These are phyloP conservation scores for Chrysosporium queenslandicum DNA, from an alignment of 2,329 filamentous ascomycete species.

Conservation along the genomic window DNA sequence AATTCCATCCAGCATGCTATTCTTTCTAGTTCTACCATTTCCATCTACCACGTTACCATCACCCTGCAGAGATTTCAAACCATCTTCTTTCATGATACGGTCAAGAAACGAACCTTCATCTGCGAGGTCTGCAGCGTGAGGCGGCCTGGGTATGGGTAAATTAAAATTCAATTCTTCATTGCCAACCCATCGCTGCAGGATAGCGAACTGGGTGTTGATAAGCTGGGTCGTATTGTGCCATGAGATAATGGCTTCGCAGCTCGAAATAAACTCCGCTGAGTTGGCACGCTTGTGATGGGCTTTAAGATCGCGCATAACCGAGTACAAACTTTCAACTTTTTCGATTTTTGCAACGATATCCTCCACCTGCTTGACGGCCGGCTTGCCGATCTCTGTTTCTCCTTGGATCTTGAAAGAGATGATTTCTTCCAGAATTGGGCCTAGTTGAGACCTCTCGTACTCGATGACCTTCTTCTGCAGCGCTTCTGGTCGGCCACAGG, in stretches of 20 bases:
- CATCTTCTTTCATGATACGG: constrained; percentile 88
- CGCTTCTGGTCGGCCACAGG: constrained; percentile 71
- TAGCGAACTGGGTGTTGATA: constrained; percentile 87
- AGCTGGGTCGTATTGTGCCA: constrained; percentile 97
- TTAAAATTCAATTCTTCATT: constrained; percentile 91
- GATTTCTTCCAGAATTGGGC: constrained; percentile 71
- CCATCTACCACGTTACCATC: constrained; percentile 59
- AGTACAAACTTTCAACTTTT: constrained; percentile 74
- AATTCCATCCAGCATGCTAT: constrained; percentile 68
- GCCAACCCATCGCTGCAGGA: constrained; percentile 91
- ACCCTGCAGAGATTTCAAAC: constrained; percentile 80
- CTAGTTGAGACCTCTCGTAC: constrained; percentile 64
- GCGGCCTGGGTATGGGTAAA: constrained; percentile 59
- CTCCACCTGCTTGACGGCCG: constrained; percentile 76
- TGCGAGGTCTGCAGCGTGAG: constrained; percentile 60
- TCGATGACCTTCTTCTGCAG: constrained; percentile 83
- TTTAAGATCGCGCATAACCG: constrained; percentile 65
- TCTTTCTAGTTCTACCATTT: constrained; percentile 76
- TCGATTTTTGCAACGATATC: constrained; percentile 87
- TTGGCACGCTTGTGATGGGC: constrained; percentile 64
- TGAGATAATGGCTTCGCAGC: constrained; percentile 78
- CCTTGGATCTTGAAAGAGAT: constrained; percentile 91
- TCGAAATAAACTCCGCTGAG: constrained; percentile 67
- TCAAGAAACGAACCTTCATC: constrained; percentile 94
- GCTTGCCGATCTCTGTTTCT: constrained; percentile 80